Conservation (phyloP, 225 moss, liverwort and hornwort genomes). For the Polytrichum commune region DNA sequence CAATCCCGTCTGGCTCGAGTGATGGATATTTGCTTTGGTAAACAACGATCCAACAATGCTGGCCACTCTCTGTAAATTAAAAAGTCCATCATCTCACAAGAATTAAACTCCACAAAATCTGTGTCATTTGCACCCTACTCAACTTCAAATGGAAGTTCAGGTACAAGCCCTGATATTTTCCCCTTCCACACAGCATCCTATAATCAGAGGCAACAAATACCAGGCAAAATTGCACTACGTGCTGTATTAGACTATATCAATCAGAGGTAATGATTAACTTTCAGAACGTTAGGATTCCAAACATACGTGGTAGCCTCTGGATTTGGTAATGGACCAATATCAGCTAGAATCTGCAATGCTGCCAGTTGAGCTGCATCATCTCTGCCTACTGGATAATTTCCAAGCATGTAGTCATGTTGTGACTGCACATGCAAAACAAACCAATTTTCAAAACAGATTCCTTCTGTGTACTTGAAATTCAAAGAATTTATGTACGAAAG, state of each 20-base stretch:
- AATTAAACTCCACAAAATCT: neutral
- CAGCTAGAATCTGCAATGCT: constrained; percentile 85
- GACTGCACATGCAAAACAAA: constrained; percentile 47
- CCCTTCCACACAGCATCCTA: neutral
- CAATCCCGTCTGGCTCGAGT: constrained; percentile 84
- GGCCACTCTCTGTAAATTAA: constrained; percentile 74
- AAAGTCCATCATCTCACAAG: neutral
- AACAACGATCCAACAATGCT: constrained; percentile 68
- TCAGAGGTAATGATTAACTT: no score
- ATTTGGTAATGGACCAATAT: constrained; percentile 71
- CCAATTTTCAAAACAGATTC: no score
- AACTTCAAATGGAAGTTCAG: neutral
- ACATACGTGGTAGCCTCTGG: constrained; percentile 82
- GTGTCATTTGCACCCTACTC: neutral
- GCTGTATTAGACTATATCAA: no score
- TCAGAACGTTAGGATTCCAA: neutral
- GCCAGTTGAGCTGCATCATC: constrained; percentile 92
- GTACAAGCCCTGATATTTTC: neutral
- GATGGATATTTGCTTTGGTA: constrained; percentile 89
- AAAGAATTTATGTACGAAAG: no score
- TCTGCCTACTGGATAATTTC: constrained; percentile 89
- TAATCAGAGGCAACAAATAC: no score
- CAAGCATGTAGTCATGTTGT: constrained; percentile 93
- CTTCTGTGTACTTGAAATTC: no score
- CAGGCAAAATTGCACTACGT: no score